A percentile compares a stretch with the other conserved stretches of the same genome.
phyloP scores from a whole-genome alignment of 345 rosid species.

The Eucalyptus albens region DNA sequence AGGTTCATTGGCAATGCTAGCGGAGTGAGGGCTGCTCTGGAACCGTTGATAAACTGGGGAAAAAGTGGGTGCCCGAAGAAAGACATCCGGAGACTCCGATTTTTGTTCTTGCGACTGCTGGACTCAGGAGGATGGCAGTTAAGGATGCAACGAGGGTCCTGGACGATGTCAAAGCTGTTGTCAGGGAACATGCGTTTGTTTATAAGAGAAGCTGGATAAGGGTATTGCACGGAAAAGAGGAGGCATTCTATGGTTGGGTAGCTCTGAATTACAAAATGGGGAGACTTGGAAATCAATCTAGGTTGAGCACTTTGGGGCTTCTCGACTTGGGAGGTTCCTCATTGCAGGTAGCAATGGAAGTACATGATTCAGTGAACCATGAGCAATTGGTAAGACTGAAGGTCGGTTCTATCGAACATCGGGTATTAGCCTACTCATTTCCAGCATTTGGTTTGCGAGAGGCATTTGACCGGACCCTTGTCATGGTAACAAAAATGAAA shows the following conservation, averaged over 20 bases:
- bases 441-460: conserved; percentile 40
- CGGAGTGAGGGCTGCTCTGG: conserved; percentile 28
- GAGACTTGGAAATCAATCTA: conserved; percentile 17
- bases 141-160: conserved; percentile 25
- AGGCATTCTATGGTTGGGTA: conserved; percentile 63
- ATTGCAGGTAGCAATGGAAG: conserved; percentile 43
- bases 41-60: conserved; percentile 29
- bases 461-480: conserved; percentile 46
- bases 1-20: conserved; percentile 33
- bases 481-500: conserved; percentile 12
- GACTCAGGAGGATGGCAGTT: conserved; percentile 25
- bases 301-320: conserved; percentile 28
- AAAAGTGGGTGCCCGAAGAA: conserved; percentile 29
- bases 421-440: conserved; percentile 30
- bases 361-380: conserved; percentile 1
- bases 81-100: conserved; percentile 33
- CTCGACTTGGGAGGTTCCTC: conserved; percentile 66
- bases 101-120: conserved; percentile 55
- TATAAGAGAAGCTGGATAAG: conserved; percentile 28
- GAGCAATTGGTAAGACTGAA: conserved; percentile 16
- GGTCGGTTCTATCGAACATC: conserved; percentile 12
- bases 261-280: conserved; percentile 48
- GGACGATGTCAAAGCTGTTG: conserved; percentile 23
- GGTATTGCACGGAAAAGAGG: conserved; percentile 49
- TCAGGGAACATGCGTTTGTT: conserved; percentile 22